Evolutionary conservation across 768 basidiomycete genomes (phyloP).

Genomic region (Lactarius hengduanensis): DNA sequence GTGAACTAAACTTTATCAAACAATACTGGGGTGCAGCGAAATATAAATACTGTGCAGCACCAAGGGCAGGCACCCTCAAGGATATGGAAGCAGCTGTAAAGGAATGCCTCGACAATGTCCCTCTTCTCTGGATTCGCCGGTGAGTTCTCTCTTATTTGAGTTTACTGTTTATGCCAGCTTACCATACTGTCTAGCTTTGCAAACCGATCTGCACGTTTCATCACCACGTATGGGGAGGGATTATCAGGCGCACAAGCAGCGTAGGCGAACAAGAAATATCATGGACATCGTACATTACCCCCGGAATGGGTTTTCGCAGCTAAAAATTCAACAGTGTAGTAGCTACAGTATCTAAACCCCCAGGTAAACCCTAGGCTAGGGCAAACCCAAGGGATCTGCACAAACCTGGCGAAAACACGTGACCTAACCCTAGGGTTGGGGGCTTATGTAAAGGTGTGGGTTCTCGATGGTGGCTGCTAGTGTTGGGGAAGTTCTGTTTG

Average conservation of each 20-base stretch:
- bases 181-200: constrained; percentile 28
- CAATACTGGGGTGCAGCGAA: neutral
- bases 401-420: neutral
- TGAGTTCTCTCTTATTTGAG: neutral
- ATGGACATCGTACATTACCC: constrained; percentile 32
- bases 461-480: too few species aligned
- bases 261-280: constrained; percentile 36
- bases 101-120: neutral
- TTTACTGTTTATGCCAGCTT: neutral
- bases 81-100: neutral
- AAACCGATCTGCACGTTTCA: constrained; percentile 32
- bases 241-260: constrained; percentile 34
- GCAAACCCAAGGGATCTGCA: too few species aligned
- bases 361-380: too few species aligned
- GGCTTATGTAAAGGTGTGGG: neutral
- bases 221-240: constrained; percentile 33
- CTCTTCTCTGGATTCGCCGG: neutral
- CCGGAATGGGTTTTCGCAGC: neutral
- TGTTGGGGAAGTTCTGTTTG: too few species aligned
- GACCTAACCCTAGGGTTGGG: neutral
- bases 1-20: neutral
- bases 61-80: neutral
- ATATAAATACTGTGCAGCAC: neutral
- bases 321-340: neutral
- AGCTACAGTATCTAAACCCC: too few species aligned